phyloP scores from a whole-genome alignment of 371 early-diverging fungal genomes.

The Mortierella sp. region DNA sequence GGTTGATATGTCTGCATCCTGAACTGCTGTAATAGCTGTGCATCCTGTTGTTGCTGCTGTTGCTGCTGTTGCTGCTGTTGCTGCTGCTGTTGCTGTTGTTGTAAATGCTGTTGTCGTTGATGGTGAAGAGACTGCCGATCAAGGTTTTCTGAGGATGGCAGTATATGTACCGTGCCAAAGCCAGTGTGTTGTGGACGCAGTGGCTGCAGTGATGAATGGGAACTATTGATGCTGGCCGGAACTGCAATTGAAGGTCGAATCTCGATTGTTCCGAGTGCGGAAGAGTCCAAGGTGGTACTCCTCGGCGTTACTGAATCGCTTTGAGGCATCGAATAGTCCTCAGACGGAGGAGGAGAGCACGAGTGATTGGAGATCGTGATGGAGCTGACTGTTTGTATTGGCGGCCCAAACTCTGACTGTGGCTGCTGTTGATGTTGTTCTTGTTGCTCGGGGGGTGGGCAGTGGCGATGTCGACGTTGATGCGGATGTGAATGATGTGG shows the following conservation, averaged over 20 bases:
- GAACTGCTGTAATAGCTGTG: slow-evolving; percentile 12
- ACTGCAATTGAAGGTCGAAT: slow-evolving; percentile 36
- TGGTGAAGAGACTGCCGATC: slow-evolving; percentile 9
- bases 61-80: slow-evolving; percentile 20
- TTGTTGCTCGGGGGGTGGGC: not conserved
- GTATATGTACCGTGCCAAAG: not conserved
- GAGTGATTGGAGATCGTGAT: slow-evolving; percentile 16
- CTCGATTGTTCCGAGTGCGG: not conserved
- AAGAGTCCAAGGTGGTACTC: not conserved
- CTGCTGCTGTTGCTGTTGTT: slow-evolving; percentile 14
- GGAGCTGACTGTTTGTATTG: not conserved
- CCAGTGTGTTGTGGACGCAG: not conserved
- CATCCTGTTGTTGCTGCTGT: slow-evolving; percentile 8
- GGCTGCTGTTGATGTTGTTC: not conserved
- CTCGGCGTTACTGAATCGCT: not conserved
- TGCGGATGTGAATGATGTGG: not conserved
- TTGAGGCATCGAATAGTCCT: not conserved
- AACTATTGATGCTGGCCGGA: slow-evolving; percentile 20
- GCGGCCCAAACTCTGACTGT: not conserved
- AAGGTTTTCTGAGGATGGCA: not conserved
- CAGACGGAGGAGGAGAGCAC: slow-evolving; percentile 9
- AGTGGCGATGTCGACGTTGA: not conserved
- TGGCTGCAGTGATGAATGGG: slow-evolving; percentile 24
- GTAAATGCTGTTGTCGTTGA: slow-evolving; percentile 9
- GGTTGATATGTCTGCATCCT: slow-evolving; percentile 13